Percentiles rank a stretch among this genome's conserved stretches.
Evolutionary conservation across 2,329 filamentous ascomycete species (phyloP).

Genomic region (Daldinia sp.): DNA sequence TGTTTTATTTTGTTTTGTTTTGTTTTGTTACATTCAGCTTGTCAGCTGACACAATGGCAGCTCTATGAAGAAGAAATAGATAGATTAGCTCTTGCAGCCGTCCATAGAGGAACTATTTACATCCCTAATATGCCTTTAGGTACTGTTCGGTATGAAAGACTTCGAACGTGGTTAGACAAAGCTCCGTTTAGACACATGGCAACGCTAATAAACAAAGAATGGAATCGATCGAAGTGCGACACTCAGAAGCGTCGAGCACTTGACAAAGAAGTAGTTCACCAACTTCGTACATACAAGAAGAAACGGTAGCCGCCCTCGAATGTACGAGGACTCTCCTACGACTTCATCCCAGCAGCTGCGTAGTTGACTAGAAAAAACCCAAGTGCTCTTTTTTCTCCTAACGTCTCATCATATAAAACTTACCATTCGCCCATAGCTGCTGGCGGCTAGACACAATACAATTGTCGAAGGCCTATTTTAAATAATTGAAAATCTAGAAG

Average conservation of each 20-base stretch:
- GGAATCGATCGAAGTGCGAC: constrained; percentile 30
- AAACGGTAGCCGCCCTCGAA: constrained; percentile 35
- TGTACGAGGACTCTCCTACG: constrained; percentile 29
- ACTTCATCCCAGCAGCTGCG: constrained; percentile 38
- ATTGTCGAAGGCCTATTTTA: constrained; percentile 39
- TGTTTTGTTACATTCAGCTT: constrained; percentile 12
- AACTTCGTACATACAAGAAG: constrained; percentile 44
- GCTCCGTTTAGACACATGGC: constrained; percentile 33
- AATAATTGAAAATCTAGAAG: constrained; percentile 9
- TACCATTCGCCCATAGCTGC: constrained; percentile 41
- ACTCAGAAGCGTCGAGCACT: constrained; percentile 32
- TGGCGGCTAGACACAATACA: constrained; percentile 43
- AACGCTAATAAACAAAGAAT: constrained; percentile 35
- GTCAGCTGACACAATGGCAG: constrained; percentile 17
- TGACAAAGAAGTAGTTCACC: constrained; percentile 41
- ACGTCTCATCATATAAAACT: constrained; percentile 32
- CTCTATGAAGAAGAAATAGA: constrained; percentile 15
- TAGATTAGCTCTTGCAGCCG: constrained; percentile 13
- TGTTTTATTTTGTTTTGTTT: constrained; percentile 28
- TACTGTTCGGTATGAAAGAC: constrained; percentile 36
- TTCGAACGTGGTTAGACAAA: constrained; percentile 38
- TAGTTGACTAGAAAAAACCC: constrained; percentile 41
- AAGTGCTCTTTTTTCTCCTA: constrained; percentile 43
- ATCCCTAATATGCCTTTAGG: constrained; percentile 30
- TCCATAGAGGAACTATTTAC: constrained; percentile 8